Evolutionary conservation across 169 alveolate species (phyloP).

Genomic region (Babesia ovis): DNA sequence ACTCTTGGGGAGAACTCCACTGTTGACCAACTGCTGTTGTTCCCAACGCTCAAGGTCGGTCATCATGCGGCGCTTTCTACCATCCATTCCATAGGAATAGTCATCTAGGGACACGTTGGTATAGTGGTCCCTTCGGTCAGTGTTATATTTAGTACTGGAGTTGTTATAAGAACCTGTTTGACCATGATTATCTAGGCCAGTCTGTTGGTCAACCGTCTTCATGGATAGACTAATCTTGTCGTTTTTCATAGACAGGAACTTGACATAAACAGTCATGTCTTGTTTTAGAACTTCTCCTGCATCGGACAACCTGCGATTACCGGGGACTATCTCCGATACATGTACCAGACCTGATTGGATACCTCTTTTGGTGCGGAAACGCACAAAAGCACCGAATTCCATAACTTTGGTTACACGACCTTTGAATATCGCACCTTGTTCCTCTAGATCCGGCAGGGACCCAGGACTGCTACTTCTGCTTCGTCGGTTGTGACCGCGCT

Average conservation of each 20-base stretch:
- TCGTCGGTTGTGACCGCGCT: background rate
- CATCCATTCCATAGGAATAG: constrained; percentile 60
- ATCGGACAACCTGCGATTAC: constrained; percentile 30
- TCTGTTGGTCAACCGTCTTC: constrained; percentile 81
- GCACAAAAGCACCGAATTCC: constrained; percentile 81
- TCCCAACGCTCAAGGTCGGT: constrained; percentile 78
- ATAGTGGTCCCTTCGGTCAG: background rate
- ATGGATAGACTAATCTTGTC: constrained; percentile 78
- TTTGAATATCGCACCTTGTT: constrained; percentile 43
- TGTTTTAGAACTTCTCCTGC: constrained; percentile 32
- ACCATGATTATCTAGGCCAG: constrained; percentile 69
- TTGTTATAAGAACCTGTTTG: background rate
- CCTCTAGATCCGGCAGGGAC: background rate
- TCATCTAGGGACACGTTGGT: constrained; percentile 40
- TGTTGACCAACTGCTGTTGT: constrained; percentile 69
- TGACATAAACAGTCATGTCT: constrained; percentile 67
- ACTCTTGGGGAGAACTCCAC: constrained; percentile 62
- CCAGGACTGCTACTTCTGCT: constrained; percentile 5
- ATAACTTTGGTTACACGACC: constrained; percentile 71
- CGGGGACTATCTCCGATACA: constrained; percentile 70
- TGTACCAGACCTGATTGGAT: constrained; percentile 80
- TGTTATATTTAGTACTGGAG: background rate
- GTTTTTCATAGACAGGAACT: constrained; percentile 49
- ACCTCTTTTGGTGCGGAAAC: constrained; percentile 71
- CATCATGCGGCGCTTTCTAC: constrained; percentile 50